phyloP scores from a whole-genome alignment of 176 grass and related monocot genomes.

The Pontederia paniculata region DNA sequence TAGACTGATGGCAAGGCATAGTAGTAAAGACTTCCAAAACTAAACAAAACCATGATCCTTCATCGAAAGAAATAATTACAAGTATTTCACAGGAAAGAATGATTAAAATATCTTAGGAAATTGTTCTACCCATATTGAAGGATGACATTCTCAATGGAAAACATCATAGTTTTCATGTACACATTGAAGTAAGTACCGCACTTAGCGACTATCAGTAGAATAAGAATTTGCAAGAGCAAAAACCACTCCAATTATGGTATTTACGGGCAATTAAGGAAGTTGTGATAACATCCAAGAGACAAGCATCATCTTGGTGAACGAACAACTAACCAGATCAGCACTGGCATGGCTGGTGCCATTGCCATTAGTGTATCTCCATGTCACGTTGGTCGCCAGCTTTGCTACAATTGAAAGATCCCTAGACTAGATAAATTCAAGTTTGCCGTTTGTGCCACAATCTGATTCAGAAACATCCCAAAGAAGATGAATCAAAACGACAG shows the following conservation, averaged over 20 bases:
- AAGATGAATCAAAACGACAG: background rate
- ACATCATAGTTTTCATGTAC: too few species aligned
- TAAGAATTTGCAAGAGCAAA: too few species aligned
- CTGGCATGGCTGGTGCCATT: constrained; percentile 54
- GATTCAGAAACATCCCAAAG: background rate
- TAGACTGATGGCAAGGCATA: background rate
- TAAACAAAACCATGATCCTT: too few species aligned
- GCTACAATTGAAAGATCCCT: background rate
- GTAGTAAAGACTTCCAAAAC: background rate
- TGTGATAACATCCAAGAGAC: constrained; percentile 13
- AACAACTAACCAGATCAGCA: constrained; percentile 71
- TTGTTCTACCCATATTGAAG: too few species aligned
- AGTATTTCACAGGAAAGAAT: too few species aligned
- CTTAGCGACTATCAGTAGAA: too few species aligned
- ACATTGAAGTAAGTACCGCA: too few species aligned
- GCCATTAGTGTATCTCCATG: constrained; percentile 72
- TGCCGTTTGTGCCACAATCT: background rate
- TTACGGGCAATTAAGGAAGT: constrained; percentile 6
- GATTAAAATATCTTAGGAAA: too few species aligned
- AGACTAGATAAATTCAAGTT: background rate
- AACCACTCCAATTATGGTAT: background rate
- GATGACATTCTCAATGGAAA: too few species aligned
- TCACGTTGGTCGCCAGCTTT: constrained; percentile 62
- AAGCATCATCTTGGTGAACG: constrained; percentile 1
- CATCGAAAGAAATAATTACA: too few species aligned